These are phyloP conservation scores for Oryza australiensis DNA, from an alignment of 176 grass and related monocot genomes.

Conservation along the genomic window DNA sequence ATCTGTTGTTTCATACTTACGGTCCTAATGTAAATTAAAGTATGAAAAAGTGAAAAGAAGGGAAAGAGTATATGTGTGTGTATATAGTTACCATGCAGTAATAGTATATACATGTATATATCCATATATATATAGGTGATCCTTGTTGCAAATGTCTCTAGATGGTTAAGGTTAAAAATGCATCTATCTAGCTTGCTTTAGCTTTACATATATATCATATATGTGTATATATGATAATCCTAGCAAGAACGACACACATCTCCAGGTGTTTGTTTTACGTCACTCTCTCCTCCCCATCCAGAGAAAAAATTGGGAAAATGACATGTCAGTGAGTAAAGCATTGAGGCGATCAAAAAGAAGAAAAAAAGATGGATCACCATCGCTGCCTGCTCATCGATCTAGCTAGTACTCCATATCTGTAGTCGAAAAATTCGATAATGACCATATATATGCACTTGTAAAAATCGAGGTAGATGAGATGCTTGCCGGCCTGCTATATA, in stretches of 20 bases:
- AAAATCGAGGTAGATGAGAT: neutral
- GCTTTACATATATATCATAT: neutral
- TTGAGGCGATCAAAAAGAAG: constrained; percentile 13
- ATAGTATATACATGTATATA: neutral
- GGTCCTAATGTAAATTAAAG: too few relatives aligned
- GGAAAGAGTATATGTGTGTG: neutral
- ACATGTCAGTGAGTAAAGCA: constrained; percentile 27
- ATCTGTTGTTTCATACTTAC: too few relatives aligned
- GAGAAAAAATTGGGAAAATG: neutral
- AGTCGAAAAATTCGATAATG: neutral
- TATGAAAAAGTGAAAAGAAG: neutral
- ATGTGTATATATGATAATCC: neutral
- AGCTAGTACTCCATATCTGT: neutral
- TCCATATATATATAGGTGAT: neutral
- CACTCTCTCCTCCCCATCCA: constrained; percentile 38
- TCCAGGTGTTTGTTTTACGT: constrained; percentile 44
- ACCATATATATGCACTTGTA: neutral
- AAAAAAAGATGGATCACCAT: neutral
- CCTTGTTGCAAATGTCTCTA: neutral
- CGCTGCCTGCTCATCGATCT: neutral
- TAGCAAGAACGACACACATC: constrained; percentile 18
- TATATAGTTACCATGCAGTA: neutral
- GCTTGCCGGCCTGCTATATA: neutral
- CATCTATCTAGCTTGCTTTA: constrained; percentile 12
- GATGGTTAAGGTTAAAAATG: neutral